Percentiles rank a stretch among this genome's conserved stretches.
phyloP scores from a whole-genome alignment of 495 filamentous ascomycete genomes.

The Lentithecium fluviatile region DNA sequence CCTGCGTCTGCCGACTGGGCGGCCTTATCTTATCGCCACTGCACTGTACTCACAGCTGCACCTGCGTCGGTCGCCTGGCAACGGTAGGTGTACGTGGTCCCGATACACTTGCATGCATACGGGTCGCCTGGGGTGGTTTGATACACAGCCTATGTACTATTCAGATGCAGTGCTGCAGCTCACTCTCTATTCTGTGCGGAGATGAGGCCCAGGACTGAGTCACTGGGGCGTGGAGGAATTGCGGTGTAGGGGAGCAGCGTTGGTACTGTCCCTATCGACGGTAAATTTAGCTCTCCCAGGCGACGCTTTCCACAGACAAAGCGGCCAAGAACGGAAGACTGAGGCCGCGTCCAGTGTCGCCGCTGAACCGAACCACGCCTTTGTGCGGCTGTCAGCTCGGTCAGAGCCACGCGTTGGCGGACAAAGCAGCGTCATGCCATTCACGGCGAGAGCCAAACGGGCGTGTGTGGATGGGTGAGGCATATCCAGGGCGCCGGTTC shows the following conservation, averaged over 20 bases:
- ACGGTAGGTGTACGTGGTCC: not conserved
- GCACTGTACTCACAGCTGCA: no score
- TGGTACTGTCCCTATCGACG: conserved; percentile 1
- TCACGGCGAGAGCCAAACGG: not conserved
- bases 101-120: conserved; percentile 11
- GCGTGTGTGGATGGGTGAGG: not conserved
- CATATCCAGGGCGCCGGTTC: conserved; percentile 3
- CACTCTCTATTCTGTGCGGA: not conserved
- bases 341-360: no score
- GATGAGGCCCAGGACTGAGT: not conserved
- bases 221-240: not conserved
- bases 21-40: conserved; percentile 23
- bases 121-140: not conserved
- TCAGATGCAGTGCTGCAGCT: not conserved
- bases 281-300: conserved; percentile 3
- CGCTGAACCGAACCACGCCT: no score
- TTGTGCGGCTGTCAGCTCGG: conserved; percentile 13
- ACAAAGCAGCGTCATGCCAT: not conserved
- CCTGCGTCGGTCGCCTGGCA: not conserved
- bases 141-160: not conserved
- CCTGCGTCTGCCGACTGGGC: conserved; percentile 14
- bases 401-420: not conserved
- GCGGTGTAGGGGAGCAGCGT: not conserved
- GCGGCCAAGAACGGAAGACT: conserved; percentile 28
- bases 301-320: conserved; percentile 14